Base-by-base conservation (phyloP, 129 eudicot genomes). In the Artemisia argyi region DNA sequence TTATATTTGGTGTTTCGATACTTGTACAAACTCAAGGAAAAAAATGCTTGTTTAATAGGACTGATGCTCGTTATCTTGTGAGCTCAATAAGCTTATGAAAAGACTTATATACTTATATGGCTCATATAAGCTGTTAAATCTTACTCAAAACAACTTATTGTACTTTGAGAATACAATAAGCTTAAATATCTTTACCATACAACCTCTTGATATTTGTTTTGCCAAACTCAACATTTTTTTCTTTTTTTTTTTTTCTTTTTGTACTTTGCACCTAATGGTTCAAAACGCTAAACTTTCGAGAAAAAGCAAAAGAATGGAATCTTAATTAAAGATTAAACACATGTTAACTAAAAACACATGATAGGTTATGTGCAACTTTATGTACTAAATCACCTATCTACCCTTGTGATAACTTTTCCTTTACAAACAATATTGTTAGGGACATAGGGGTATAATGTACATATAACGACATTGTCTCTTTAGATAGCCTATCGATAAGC, bases 301-400 rank as follows among this genome's bases (percentile, higher is more conserved):
- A 49, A 57, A 39, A 30, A 59, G 62, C 16, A 50, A 48, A 58
- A 48, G 3, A 17, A 57, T 10, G 59, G 69, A 59, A 77, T 53
- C 52, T 68, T 67, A 77, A 42, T 52, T 66, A 69, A 64, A 2
- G 75, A 69, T 64, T 61, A 15, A 28, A 49, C 80, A 51, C 20
- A 59, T 50, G 56, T 76, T 76, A 68, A 50, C 54, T 51, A 76
- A 49, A 19, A 46, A 16, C 79, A 66, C 73, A 49, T 68, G 74
- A 67, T 24, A 28, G 19, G 55, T 17, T 44, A 4, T 48, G 7
- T 76, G 63, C 63, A 68, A 59, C 47, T 76, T 66, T 66, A 16
- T n/a, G 59, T 14, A n/a, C 59, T 19, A n/a, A 15, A 53, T 53
- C 15, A 53, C 59, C 16, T 6, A 53, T 53, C 59, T 16, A 53